Percentiles rank a stretch among this genome's conserved stretches.
phyloP scores from a whole-genome alignment of 1,284 basidiomycete species.

The Leccinum discolor region DNA sequence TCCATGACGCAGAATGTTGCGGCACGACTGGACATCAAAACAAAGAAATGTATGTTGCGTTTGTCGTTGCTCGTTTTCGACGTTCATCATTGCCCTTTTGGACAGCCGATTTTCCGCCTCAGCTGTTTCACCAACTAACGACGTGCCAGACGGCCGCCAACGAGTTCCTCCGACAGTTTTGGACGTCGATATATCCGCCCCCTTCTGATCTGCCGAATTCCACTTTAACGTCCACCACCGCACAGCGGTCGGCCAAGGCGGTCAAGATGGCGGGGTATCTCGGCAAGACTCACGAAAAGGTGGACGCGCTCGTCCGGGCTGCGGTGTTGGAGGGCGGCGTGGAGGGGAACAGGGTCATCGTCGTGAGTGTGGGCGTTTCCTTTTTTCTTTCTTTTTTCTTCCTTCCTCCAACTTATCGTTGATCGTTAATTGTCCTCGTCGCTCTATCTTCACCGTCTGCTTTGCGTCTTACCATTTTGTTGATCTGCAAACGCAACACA shows the following conservation, averaged over 20 bases:
- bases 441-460: background rate
- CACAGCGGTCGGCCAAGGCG: constrained; percentile 74
- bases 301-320: constrained; percentile 70
- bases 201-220: constrained; percentile 52
- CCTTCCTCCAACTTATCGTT: background rate
- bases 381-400: background rate
- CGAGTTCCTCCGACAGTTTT: constrained; percentile 96
- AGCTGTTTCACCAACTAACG: constrained; percentile 78
- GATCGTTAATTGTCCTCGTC: background rate
- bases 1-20: constrained; percentile 80
- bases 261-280: constrained; percentile 87
- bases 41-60: constrained; percentile 54
- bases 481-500: background rate
- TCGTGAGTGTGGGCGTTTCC: constrained; percentile 48
- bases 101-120: constrained; percentile 79
- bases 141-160: constrained; percentile 92
- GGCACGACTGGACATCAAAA: constrained; percentile 63
- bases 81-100: background rate
- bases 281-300: constrained; percentile 77
- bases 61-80: constrained; percentile 11
- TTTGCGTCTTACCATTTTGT: background rate
- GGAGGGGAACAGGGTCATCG: constrained; percentile 65
- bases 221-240: constrained; percentile 33
- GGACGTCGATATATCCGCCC: constrained; percentile 86
- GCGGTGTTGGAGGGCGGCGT: constrained; percentile 63